Evolutionary conservation across 2,329 filamentous ascomycete species (phyloP), one percentile per base, ranked within the genome.

Genomic region (Westerdykella sp.): DNA sequence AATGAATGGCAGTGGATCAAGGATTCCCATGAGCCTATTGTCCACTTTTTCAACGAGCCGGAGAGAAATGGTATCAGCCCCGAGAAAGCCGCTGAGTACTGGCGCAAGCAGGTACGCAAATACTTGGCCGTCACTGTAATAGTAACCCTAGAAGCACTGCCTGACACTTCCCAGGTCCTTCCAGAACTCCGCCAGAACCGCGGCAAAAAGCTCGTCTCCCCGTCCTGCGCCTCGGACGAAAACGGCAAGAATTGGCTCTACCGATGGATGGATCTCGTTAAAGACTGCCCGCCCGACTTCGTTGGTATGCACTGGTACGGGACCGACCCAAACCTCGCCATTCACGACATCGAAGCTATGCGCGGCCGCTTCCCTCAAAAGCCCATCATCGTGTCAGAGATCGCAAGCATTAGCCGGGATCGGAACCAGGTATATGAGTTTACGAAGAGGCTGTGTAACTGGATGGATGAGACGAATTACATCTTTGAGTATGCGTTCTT

Each of bases 31-130:
- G 49, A 60, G 35, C 46, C 52, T n/a, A 60, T 72, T 25, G 60
- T 73, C 10, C 69, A 72, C 46, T 73, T 67, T 49, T 68, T 72
- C 63, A 73, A 73, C 50, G 71, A 73, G 54, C 71, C 71, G 6
- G 70, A 74, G 45, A 62, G 69, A 25, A 55, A 57, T 39, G 61
- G 62, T 12, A 62, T 68, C 14, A 60, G 51, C 14, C 52, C 56
- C 1, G 51, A 63, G 44, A 53, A 65, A 41, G 71, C 71, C 7
- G 68, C 64, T 6, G 54, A 63, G 9, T 54, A 63, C 42, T 74
- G 69, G 69, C 49, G 51, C 34, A 49, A 60, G 12, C 60, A 67
- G 40, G 64, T 73, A 40, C 5, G 37, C 36, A 11, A 10, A 37
- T 4, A 23, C 5, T 15, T 36, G 23, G 12, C 23, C 14, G 14